Conservation (phyloP, 768 basidiomycete species). For the Mycena olivaceomarginata region DNA sequence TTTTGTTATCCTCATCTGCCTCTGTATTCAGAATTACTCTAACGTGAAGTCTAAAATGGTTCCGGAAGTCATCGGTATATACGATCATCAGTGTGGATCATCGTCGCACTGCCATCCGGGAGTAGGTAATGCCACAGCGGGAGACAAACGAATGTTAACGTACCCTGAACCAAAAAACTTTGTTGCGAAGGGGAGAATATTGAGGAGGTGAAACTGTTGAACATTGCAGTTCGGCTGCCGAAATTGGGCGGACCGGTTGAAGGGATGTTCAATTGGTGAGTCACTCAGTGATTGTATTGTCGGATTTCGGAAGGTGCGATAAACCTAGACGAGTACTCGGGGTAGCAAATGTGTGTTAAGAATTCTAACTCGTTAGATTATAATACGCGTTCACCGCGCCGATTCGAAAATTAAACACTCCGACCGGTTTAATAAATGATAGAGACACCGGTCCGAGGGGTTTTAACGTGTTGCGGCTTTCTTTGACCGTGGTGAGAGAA, state of each 20-base stretch:
- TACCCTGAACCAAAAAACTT: background rate
- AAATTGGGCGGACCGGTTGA: too few species aligned
- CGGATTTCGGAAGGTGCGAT: too few species aligned
- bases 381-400: too few species aligned
- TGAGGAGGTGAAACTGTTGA: conserved; percentile 24
- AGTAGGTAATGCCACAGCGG: background rate
- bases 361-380: too few species aligned
- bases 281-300: too few species aligned
- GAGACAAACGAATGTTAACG: background rate
- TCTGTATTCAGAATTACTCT: background rate
- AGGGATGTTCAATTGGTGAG: too few species aligned
- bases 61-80: too few species aligned
- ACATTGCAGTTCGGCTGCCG: too few species aligned
- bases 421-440: conserved; percentile 19
- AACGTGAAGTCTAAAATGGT: too few species aligned
- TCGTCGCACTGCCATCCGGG: background rate
- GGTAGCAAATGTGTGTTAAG: too few species aligned
- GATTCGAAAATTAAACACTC: background rate
- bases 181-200: conserved; percentile 26
- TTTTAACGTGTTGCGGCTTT: conserved; percentile 42
- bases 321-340: too few species aligned
- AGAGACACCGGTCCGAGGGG: conserved; percentile 30
- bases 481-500: conserved; percentile 51
- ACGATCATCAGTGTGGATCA: background rate
- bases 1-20: background rate